Base-by-base conservation (phyloP, 768 basidiomycete species). In the Hebeloma cylindrosporum region DNA sequence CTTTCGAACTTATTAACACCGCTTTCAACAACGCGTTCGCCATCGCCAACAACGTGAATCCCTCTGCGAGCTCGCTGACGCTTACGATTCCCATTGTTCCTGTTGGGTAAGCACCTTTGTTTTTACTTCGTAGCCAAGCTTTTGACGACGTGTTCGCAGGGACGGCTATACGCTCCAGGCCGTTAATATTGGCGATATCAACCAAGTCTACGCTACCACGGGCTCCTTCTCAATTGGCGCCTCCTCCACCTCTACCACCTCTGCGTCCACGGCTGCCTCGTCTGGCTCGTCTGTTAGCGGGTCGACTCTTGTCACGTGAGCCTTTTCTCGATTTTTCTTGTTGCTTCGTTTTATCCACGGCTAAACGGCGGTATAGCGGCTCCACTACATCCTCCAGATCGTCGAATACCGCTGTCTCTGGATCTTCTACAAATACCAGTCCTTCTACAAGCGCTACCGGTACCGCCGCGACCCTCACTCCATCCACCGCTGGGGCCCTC, bases 11-110 rank as follows among this genome's bases (percentile, higher is more conserved):
- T 43, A 39, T 51, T 36, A 80, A 82, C 61, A 13, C 53, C 0
- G 17, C 21, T 1, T 85, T 85, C 73, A 67, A 83, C 65, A 62
- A 78, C 43, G 42, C 68, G 0, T 77, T 72, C 36, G 82, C 75
- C 34, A 70, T 86, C 43, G 74, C 71, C 9, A 82, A 75, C 69
- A 79, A 77, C 47, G 66, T 85, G 2, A 45, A 65, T 16, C 67
- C 77, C 1, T 29, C 64, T 1, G 9, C 40, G 4, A 66, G 67
- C 0, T 27, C 52, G 1, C 1, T 75, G 2, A 68, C 66, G 1
- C 10, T 85, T n/a, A 28, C 39, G 0, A 47, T 85, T 3, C 80
- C 80, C 13, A 38, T 66, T 14, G 69, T 85, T 20, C 74, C 74
- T 7, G 48, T 43, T 7, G 66, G 64, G 83, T 84, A 52, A 30